Base-by-base conservation (phyloP, 2,329 filamentous ascomycete genomes). In the Thelonectria discophora region DNA sequence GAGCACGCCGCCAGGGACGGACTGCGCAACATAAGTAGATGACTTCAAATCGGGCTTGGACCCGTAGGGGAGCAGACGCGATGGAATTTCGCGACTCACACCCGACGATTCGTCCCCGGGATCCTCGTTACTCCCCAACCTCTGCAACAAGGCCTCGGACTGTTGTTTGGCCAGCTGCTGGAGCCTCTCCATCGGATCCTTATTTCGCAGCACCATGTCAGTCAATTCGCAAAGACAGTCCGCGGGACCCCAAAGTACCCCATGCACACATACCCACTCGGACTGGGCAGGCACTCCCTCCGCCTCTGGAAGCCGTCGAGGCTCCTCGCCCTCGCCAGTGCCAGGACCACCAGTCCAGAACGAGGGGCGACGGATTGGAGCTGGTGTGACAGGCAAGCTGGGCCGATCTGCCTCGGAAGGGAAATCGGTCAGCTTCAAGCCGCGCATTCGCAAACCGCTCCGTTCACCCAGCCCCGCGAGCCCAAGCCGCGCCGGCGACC, bases 191-290 rank as follows among this genome's bases (percentile, higher is more conserved):
- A 83, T 78, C 62, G 91, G 91, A 78, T 94, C 89, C 90, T 92
- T 83, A 67, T 79, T 70, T 70, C 73, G 69, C 64, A 73, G 75
- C 64, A 82, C 74, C 72, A 80, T 69, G 82, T 87, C 85, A 86
- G 84, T 78, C 73, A 85, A 74, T 68, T 82, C 79, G 77, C 84
- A 87, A 69, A 81, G 78, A 77, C 83, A 86, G 76, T 85, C 83
- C 72, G 78, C 75, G 64, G 80, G 80, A 63, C 69, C 74, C 79
- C 82, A 86, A 67, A 73, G 71, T 65, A 74, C 76, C 65, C 83
- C 83, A 73, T 86, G 84, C 78, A 84, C 84, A 92, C 92, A 90
- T 93, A 97, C 93, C 94, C 94, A 97, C 78, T 97, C 92, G 75
- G 87, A 85, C 84, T 97, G 94, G 76, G 87, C 84, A 64, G 94